Conservation (phyloP, 768 basidiomycete genomes). For the Tricholoma sp. region DNA sequence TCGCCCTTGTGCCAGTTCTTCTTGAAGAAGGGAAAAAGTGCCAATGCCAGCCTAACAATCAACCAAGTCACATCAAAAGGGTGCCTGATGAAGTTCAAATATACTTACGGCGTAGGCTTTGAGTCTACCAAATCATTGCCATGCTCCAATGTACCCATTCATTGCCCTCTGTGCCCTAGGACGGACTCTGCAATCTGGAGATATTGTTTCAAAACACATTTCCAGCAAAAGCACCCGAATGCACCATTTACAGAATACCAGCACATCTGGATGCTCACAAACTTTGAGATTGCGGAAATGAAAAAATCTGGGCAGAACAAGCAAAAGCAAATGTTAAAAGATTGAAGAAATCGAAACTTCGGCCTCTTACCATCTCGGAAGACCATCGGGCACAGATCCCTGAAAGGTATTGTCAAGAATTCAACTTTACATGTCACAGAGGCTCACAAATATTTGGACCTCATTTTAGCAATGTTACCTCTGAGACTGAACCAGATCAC, state of each 20-base stretch:
- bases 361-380: too few relatives aligned
- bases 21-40: constrained; percentile 18
- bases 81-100: constrained; percentile 15
- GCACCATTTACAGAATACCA: not conserved
- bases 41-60: constrained; percentile 10
- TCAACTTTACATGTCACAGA: too few relatives aligned
- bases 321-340: too few relatives aligned
- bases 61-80: constrained; percentile 12
- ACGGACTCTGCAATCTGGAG: constrained; percentile 14
- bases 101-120: constrained; percentile 12
- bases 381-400: too few relatives aligned
- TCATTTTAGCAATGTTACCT: too few relatives aligned
- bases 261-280: not conserved
- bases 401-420: too few relatives aligned
- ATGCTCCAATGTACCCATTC: constrained; percentile 21
- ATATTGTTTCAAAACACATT: not conserved
- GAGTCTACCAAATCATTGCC: constrained; percentile 11
- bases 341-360: too few relatives aligned
- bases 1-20: constrained; percentile 14
- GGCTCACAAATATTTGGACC: too few relatives aligned
- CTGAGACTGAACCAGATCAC: too few relatives aligned
- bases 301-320: not conserved
- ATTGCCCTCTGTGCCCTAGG: constrained; percentile 16
- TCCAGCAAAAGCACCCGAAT: not conserved
- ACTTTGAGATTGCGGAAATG: not conserved